These are phyloP conservation scores for Elaeis oleifera DNA, from an alignment of 202 grass and related monocot species.

Conservation along the genomic window DNA sequence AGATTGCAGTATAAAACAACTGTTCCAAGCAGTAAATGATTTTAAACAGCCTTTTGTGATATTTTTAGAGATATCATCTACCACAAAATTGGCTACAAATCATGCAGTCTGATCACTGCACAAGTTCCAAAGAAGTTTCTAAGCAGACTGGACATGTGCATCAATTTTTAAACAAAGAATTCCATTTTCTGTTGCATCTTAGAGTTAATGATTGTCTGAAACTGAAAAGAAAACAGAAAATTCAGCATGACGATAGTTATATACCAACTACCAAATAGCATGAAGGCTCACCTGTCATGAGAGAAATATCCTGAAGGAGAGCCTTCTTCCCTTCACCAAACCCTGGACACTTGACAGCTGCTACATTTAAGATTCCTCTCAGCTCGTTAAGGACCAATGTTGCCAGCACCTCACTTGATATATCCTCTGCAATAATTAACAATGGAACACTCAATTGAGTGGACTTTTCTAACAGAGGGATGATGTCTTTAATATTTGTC, in stretches of 20 bases:
- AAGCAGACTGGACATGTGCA: too few species aligned
- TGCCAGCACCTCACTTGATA: slow-evolving; percentile 51
- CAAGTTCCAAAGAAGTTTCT: too few species aligned
- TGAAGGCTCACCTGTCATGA: slow-evolving; percentile 69
- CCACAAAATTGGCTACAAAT: too few species aligned
- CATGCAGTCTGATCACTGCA: too few species aligned
- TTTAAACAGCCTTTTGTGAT: too few species aligned
- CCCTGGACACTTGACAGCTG: slow-evolving; percentile 74
- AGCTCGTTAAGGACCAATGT: slow-evolving; percentile 82
- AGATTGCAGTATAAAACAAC: too few species aligned
- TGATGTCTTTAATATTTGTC: slow-evolving; percentile 58
- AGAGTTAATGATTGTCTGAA: neutral
- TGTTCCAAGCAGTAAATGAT: too few species aligned
- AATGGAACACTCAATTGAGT: slow-evolving; percentile 77
- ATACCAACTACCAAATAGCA: neutral
- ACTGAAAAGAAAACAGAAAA: neutral
- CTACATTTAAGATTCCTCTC: slow-evolving; percentile 81
- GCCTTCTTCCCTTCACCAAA: slow-evolving; percentile 84
- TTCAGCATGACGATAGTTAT: neutral
- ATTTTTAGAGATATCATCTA: too few species aligned
- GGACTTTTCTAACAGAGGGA: slow-evolving; percentile 84
- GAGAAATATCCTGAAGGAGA: slow-evolving; percentile 92
- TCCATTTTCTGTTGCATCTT: neutral
- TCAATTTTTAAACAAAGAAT: too few species aligned
- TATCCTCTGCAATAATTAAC: slow-evolving; percentile 91